A percentile compares a stretch with the other conserved stretches of the same genome.
These are phyloP conservation scores for Phytophthora sp. DNA, from an alignment of 352 stramenopile genomes.

Conservation along the genomic window DNA sequence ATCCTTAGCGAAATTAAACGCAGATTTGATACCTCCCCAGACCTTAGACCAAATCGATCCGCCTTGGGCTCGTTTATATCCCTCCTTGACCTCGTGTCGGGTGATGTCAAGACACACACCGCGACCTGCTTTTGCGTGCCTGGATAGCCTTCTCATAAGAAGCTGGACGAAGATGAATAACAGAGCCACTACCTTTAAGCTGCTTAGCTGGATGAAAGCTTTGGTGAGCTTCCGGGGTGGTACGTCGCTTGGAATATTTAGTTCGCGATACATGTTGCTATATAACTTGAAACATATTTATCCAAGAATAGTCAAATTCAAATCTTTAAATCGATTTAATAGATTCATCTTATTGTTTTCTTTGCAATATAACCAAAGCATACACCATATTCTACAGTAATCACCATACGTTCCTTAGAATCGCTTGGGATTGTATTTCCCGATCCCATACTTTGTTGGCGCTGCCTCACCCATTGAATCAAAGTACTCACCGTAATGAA, in stretches of 20 bases:
- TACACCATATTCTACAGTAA: too few species aligned
- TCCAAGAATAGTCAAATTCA: constrained; percentile 22
- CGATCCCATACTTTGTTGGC: constrained; percentile 10
- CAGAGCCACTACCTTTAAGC: constrained; percentile 7
- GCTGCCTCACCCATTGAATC: too few species aligned
- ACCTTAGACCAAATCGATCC: constrained; percentile 26
- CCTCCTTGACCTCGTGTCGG: too few species aligned
- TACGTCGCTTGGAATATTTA: constrained; percentile 7
- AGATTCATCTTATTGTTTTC: too few species aligned
- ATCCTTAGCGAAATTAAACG: constrained; percentile 23
- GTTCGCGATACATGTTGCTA: constrained; percentile 20
- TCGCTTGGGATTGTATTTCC: constrained; percentile 19
- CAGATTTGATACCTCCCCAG: constrained; percentile 23
- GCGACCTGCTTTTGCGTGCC: constrained; percentile 2
- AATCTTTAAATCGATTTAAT: constrained; percentile 27
- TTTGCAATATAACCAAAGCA: too few species aligned
- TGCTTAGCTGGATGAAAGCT: constrained; percentile 6
- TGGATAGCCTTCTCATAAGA: constrained; percentile 18
- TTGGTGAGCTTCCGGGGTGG: background rate
- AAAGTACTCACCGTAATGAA: constrained; percentile 14
- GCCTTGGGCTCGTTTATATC: too few species aligned
- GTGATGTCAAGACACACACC: too few species aligned
- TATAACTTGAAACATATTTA: constrained; percentile 4
- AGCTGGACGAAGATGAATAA: constrained; percentile 12
- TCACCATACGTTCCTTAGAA: constrained; percentile 24